phyloP scores from a whole-genome alignment of 306 rosid species.

The Vachellia pachyceras region DNA sequence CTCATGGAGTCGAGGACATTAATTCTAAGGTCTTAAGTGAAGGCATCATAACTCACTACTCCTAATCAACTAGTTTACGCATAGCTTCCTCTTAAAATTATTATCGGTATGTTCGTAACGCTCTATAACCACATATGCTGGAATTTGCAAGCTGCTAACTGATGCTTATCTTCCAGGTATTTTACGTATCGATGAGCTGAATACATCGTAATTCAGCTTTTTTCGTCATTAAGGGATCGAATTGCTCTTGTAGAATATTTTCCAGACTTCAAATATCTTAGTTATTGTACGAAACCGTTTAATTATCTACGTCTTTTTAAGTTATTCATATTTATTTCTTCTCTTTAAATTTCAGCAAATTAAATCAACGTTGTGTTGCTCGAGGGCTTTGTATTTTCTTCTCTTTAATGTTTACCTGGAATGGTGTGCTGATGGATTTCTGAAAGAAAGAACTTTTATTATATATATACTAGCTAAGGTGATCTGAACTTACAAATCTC shows the following conservation, averaged over 20 bases:
- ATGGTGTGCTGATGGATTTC: neutral
- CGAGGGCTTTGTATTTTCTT: too few species aligned
- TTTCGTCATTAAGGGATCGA: too few species aligned
- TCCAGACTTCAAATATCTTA: neutral
- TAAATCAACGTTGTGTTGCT: too few species aligned
- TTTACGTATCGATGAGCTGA: neutral
- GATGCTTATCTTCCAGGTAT: neutral
- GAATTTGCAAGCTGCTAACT: slow-evolving; percentile 28
- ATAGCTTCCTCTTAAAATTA: too few species aligned
- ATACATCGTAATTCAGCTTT: neutral
- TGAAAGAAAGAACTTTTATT: slow-evolving; percentile 11
- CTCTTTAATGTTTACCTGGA: too few species aligned
- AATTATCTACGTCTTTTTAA: neutral
- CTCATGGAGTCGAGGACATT: neutral
- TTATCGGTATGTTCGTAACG: neutral
- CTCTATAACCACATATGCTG: neutral
- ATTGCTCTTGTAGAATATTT: neutral
- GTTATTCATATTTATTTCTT: neutral
- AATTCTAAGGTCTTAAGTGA: neutral
- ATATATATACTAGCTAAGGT: neutral
- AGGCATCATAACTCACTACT: neutral
- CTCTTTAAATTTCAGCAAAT: too few species aligned
- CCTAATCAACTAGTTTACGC: neutral
- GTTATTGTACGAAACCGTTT: neutral
- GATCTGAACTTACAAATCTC: neutral